These are phyloP conservation scores for Kwoniella heveanensis DNA, from an alignment of 768 basidiomycete species.

Conservation along the genomic window DNA sequence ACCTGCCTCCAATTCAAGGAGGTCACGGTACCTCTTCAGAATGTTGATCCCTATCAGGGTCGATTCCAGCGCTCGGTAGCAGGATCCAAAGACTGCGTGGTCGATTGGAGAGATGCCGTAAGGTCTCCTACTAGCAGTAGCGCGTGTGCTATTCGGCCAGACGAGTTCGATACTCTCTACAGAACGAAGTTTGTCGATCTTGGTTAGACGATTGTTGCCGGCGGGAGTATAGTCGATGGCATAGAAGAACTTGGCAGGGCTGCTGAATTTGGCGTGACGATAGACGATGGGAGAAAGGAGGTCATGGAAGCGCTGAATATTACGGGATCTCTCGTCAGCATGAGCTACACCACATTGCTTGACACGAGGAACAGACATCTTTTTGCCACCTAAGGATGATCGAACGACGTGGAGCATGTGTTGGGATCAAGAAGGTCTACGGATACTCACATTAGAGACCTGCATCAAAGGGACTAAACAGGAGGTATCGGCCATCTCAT, in stretches of 20 bases:
- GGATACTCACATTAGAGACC: neutral
- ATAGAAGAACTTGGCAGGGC: constrained; percentile 3
- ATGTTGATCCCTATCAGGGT: too few species aligned
- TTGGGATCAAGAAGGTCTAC: too few species aligned
- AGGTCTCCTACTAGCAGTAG: too few species aligned
- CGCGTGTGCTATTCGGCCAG: neutral
- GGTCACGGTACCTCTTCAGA: too few species aligned
- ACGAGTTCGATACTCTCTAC: neutral
- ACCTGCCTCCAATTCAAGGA: too few species aligned
- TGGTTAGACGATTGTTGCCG: neutral
- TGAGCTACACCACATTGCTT: too few species aligned
- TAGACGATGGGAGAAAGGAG: neutral
- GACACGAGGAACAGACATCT: too few species aligned
- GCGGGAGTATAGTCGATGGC: neutral
- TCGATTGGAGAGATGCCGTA: neutral
- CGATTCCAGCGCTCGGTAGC: too few species aligned
- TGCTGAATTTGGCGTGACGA: neutral
- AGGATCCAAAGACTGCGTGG: too few species aligned
- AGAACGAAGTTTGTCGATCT: neutral
- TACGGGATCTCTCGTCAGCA: neutral
- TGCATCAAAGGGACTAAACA: neutral
- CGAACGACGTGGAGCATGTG: too few species aligned
- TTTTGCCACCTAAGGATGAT: too few species aligned
- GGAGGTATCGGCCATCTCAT: too few species aligned
- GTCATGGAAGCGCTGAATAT: constrained; percentile 5